These are phyloP conservation scores for Fusarium clavum DNA, from an alignment of 2,329 filamentous ascomycete genomes.

Conservation along the genomic window DNA sequence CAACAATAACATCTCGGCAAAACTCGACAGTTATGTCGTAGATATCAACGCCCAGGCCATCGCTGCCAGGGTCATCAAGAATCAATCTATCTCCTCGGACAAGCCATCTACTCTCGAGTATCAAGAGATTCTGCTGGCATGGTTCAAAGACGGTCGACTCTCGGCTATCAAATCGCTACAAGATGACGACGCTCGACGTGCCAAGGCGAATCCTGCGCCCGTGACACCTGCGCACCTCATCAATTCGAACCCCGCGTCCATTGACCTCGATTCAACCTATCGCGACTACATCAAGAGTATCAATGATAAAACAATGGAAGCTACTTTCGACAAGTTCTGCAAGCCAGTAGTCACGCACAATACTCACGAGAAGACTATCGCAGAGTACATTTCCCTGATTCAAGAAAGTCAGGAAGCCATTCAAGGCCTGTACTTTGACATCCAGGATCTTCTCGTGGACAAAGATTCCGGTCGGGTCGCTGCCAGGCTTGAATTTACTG, in stretches of 20 bases:
- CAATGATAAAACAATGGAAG: constrained; percentile 22
- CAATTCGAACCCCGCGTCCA: not conserved
- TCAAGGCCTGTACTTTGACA: constrained; percentile 1
- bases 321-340: constrained; percentile 1
- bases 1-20: fast-evolving
- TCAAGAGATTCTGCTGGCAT: constrained; percentile 16
- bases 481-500: constrained; percentile 27
- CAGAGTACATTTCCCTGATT: constrained; percentile 26
- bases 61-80: constrained; percentile 9
- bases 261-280: constrained; percentile 8
- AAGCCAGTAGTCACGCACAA: constrained; percentile 9
- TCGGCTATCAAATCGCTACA: constrained; percentile 1
- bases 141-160: constrained; percentile 17
- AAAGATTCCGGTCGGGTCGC: not conserved
- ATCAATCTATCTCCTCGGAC: fast-evolving
- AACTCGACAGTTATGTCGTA: constrained; percentile 14
- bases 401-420: constrained; percentile 20
- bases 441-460: constrained; percentile 16
- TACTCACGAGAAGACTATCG: not conserved
- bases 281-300: constrained; percentile 23
- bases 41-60: constrained; percentile 12
- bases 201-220: no score
- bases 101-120: no score
- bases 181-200: not conserved
- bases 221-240: no score